These are phyloP conservation scores for Pyrus bretschneideri DNA, from an alignment of 306 rosid genomes.

Conservation along the genomic window DNA sequence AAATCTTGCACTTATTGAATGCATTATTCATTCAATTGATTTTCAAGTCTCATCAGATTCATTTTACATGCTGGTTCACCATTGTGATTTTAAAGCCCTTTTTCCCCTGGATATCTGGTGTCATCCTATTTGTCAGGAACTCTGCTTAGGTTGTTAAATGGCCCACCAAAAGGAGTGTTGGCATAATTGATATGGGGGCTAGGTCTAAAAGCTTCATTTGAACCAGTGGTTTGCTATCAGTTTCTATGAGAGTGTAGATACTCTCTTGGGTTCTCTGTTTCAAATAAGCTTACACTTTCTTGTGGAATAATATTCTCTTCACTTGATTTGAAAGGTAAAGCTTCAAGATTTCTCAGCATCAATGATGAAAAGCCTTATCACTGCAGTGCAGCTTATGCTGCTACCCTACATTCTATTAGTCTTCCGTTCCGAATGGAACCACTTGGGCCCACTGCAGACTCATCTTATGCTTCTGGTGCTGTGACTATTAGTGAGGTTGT, in stretches of 20 bases:
- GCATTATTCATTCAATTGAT: constrained; percentile 1
- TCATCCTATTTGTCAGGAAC: neutral
- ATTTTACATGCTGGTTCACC: constrained; percentile 11
- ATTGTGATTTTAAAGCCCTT: neutral
- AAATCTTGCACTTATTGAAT: constrained; percentile 6
- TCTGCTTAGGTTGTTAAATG: neutral
- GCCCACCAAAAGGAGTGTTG: neutral
- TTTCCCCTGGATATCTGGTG: neutral
- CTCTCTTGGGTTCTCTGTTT: neutral
- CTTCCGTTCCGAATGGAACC: constrained; percentile 80
- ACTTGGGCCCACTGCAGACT: constrained; percentile 49
- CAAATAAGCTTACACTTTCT: neutral
- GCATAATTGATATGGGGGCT: neutral
- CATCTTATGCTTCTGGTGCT: constrained; percentile 57
- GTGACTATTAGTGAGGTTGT: constrained; percentile 55
- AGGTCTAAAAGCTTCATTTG: neutral
- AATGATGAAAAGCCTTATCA: constrained; percentile 68
- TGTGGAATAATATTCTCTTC: constrained; percentile 7
- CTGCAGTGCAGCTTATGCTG: constrained; percentile 78
- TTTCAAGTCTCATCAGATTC: constrained; percentile 4
- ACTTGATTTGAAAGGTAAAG: constrained; percentile 53
- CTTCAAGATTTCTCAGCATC: constrained; percentile 47
- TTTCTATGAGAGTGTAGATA: neutral
- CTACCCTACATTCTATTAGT: constrained; percentile 70
- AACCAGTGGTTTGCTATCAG: neutral